Evolutionary conservation across 2,329 filamentous ascomycete genomes (phyloP), one percentile per base, ranked within the genome.

Genomic region (Elsinoe perseae): DNA sequence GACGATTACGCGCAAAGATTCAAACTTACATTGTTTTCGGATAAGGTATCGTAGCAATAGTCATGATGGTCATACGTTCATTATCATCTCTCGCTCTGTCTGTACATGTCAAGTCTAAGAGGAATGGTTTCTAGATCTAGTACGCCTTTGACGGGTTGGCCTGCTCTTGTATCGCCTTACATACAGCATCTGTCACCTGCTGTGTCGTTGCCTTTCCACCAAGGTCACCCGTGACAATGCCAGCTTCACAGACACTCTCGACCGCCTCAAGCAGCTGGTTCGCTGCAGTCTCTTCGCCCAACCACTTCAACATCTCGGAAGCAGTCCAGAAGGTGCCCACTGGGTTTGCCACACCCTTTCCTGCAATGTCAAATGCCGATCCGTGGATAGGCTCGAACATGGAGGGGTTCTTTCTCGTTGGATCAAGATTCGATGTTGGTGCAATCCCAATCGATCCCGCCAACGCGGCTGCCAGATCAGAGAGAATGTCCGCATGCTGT

Each of bases 391-490:
- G 80, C 70, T 83, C 80, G 59, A 83, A 83, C 77, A 83, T 81
- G 54, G 74, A 78, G 0, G 82, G 82, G 58, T 81, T 78, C 60
- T 77, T 64, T 14, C 80, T 72, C 1, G 78, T 82, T 1, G 84
- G 84, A 61, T 87, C 84, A 1, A 87, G 72, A 62, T 87, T 88
- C 40, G 79, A 82, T 0, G 84, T 86, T 2, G 85, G 84, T 2
- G 85, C 85, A 57, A 89, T 87, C 7, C 85, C 84, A 59, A 88
- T 87, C 1, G 80, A 84, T 0, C 85, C 85, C 2, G 84, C 84
- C 5, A 87, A 72, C 0, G 84, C 83, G 12, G 85, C 84, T 4
- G 84, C 85, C 18, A 88, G 73, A 63, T 88, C 85, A 0, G 83
- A 86, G 3, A 88, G 76, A 50, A 87, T 87, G 61, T 87, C 84